These are phyloP conservation scores for Trichoderma asperellum DNA, from an alignment of 2,329 filamentous ascomycete species.

Conservation along the genomic window DNA sequence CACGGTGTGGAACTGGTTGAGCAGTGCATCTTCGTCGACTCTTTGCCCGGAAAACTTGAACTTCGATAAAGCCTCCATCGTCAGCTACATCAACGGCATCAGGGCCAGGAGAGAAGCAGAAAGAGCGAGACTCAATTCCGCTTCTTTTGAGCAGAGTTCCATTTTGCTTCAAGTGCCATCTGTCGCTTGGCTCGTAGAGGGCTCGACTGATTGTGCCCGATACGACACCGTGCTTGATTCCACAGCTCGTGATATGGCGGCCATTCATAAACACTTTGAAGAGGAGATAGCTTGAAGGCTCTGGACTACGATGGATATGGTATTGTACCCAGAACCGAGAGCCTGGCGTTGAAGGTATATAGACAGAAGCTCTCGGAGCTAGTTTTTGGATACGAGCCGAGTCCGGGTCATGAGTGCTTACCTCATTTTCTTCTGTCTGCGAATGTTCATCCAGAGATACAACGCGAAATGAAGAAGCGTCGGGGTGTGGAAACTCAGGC, in stretches of 20 bases:
- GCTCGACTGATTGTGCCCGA: constrained; percentile 50
- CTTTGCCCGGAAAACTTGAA: constrained; percentile 48
- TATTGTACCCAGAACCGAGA: constrained; percentile 59
- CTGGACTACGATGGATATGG: constrained; percentile 43
- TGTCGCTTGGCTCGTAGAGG: constrained; percentile 53
- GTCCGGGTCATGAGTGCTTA: neutral
- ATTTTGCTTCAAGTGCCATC: constrained; percentile 47
- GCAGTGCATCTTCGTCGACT: constrained; percentile 49
- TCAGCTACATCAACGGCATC: constrained; percentile 1
- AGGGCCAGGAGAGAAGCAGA: constrained; percentile 17
- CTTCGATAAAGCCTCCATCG: constrained; percentile 9
- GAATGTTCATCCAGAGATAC: constrained; percentile 30
- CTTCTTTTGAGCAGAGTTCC: constrained; percentile 41
- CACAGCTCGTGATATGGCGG: constrained; percentile 56
- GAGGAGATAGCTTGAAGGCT: constrained; percentile 49
- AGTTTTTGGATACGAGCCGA: constrained; percentile 13
- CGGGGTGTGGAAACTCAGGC: constrained; percentile 60
- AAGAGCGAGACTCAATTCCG: constrained; percentile 41
- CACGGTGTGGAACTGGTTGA: constrained; percentile 50
- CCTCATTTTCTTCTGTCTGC: neutral
- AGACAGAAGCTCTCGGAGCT: constrained; percentile 56
- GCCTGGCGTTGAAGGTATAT: constrained; percentile 60
- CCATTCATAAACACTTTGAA: constrained; percentile 63
- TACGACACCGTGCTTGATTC: constrained; percentile 46
- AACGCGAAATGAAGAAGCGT: constrained; percentile 45